These are phyloP conservation scores for Starmerella floris DNA, from an alignment of 805 yeast species.

Conservation along the genomic window DNA sequence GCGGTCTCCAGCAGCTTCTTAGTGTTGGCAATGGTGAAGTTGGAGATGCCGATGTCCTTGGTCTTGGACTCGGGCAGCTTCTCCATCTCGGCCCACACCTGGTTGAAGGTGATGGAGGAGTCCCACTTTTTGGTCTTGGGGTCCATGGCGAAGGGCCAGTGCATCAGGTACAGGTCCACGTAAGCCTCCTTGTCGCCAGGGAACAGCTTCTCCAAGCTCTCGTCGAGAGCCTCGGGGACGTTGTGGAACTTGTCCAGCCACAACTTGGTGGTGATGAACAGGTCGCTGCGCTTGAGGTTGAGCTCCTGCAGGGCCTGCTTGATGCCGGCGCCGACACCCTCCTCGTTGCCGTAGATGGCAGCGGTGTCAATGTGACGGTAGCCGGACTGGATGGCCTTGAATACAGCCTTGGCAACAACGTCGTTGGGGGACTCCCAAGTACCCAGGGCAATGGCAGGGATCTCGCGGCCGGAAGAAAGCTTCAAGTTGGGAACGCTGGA, in stretches of 20 bases:
- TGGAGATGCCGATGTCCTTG: constrained; percentile 65
- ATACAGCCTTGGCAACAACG: constrained; percentile 40
- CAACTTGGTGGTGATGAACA: constrained; percentile 53
- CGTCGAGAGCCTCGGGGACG: constrained; percentile 37
- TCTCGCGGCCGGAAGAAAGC: constrained; percentile 43
- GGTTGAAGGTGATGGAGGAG: constrained; percentile 28
- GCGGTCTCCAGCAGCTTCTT: constrained; percentile 34
- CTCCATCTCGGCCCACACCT: constrained; percentile 56
- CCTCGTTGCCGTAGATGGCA: constrained; percentile 53
- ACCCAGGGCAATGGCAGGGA: constrained; percentile 63
- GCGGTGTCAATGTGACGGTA: constrained; percentile 70
- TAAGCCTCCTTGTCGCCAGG: constrained; percentile 37
- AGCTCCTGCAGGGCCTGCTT: constrained; percentile 18
- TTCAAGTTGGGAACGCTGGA: constrained; percentile 30
- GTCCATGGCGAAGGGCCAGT: constrained; percentile 43
- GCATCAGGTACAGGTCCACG: constrained; percentile 52
- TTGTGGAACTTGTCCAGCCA: constrained; percentile 33
- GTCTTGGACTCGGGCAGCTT: constrained; percentile 39
- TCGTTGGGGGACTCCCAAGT: constrained; percentile 41
- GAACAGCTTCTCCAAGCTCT: constrained; percentile 36
- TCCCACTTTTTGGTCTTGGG: constrained; percentile 13
- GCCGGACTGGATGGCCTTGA: constrained; percentile 49
- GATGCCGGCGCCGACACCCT: constrained; percentile 47
- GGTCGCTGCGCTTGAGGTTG: constrained; percentile 35
- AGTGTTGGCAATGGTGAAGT: constrained; percentile 45